Conservation (phyloP, 169 alveolate genomes). For the Plasmodium gallinaceum region DNA sequence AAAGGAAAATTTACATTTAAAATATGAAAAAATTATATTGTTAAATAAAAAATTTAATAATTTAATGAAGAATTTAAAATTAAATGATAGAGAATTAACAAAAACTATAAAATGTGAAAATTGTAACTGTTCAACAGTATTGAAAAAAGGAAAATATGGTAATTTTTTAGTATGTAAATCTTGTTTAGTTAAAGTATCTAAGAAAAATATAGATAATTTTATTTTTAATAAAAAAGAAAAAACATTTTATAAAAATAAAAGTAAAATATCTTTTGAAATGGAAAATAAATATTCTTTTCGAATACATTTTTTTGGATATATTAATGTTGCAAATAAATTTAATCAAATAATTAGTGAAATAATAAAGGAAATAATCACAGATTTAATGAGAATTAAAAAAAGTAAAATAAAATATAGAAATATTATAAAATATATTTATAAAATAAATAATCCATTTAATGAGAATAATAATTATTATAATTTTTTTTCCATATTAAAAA, state of each 20-base stretch:
- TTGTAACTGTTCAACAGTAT: background rate
- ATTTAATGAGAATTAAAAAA: constrained; percentile 29
- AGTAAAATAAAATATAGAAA: constrained; percentile 39
- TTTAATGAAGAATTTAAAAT: constrained; percentile 29
- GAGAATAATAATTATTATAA: background rate
- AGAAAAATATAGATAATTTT: constrained; percentile 16
- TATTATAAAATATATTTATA: constrained; percentile 47
- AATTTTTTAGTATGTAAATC: constrained; percentile 19
- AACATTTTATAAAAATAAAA: constrained; percentile 11
- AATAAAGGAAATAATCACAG: constrained; percentile 30
- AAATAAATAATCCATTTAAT: constrained; percentile 13
- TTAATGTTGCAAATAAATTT: background rate
- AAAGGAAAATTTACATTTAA: constrained; percentile 4
- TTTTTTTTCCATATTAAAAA: background rate
- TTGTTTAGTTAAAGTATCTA: constrained; percentile 23
- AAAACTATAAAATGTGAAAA: constrained; percentile 13
- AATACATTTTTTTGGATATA: constrained; percentile 48
- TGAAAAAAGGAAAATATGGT: constrained; percentile 53
- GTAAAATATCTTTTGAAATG: constrained; percentile 41
- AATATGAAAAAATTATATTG: constrained; percentile 18
- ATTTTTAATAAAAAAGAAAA: constrained; percentile 34
- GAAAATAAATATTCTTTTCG: constrained; percentile 42
- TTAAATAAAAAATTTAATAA: constrained; percentile 4
- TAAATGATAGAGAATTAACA: constrained; percentile 12
- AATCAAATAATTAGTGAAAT: constrained; percentile 33